Percentiles rank a stretch among this genome's conserved stretches.
Evolutionary conservation across 306 rosid genomes (phyloP).

Genomic region (Heteromeles arbutifolia): DNA sequence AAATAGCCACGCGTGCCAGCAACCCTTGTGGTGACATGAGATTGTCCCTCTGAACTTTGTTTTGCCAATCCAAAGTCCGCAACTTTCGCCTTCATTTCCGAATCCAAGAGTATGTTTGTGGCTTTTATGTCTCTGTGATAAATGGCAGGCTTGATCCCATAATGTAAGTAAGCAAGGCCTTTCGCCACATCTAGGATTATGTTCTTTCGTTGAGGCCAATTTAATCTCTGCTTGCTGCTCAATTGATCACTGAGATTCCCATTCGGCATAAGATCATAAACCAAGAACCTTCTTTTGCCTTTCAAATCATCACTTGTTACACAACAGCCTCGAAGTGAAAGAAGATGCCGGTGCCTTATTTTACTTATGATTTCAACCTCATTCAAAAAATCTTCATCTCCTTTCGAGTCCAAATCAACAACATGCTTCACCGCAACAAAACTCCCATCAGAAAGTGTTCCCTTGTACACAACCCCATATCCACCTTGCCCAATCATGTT

Average conservation of each 20-base stretch:
- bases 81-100: slow-evolving; percentile 59
- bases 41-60: slow-evolving; percentile 53
- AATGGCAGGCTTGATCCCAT: slow-evolving; percentile 69
- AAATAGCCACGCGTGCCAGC: slow-evolving; percentile 78
- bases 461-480: slow-evolving; percentile 71
- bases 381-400: slow-evolving; percentile 69
- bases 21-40: slow-evolving; percentile 75
- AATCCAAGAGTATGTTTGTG: slow-evolving; percentile 61
- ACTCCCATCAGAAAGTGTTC: slow-evolving; percentile 54
- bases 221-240: slow-evolving; percentile 23
- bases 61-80: slow-evolving; percentile 74
- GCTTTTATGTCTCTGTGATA: slow-evolving; percentile 76
- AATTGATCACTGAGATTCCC: slow-evolving; percentile 54
- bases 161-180: slow-evolving; percentile 68
- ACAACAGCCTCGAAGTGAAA: slow-evolving; percentile 69
- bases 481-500: slow-evolving; percentile 74
- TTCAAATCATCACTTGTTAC: slow-evolving; percentile 44
- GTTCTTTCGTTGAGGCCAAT: slow-evolving; percentile 77
- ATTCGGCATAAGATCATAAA: slow-evolving; percentile 71
- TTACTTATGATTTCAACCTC: slow-evolving; percentile 79
- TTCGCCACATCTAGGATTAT: slow-evolving; percentile 77
- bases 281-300: slow-evolving; percentile 63
- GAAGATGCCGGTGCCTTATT: slow-evolving; percentile 68
- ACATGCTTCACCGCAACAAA: slow-evolving; percentile 58
- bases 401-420: slow-evolving; percentile 46